Conservation (phyloP, 352 stramenopile species). For the Phytophthora foliorum region DNA sequence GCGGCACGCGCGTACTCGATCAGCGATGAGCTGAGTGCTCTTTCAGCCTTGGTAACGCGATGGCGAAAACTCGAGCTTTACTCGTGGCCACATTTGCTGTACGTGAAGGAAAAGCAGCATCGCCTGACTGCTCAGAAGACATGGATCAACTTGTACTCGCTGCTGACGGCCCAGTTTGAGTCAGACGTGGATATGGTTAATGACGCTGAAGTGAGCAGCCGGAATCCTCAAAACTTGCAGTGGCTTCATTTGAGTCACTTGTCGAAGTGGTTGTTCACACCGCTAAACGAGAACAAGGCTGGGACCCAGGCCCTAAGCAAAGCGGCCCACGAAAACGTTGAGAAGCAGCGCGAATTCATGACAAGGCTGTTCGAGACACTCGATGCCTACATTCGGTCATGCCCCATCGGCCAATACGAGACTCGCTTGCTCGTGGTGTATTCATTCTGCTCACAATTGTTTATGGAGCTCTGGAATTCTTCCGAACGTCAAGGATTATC, state of each 20-base stretch:
- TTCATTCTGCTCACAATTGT: conserved; percentile 88
- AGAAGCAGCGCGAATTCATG: conserved; percentile 75
- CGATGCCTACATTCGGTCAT: conserved; percentile 93
- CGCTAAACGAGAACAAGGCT: conserved; percentile 31
- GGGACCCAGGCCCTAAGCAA: conserved; percentile 22
- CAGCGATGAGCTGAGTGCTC: conserved; percentile 87
- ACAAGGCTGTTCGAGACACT: conserved; percentile 90
- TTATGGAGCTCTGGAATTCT: conserved; percentile 76
- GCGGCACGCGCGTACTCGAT: conserved; percentile 94
- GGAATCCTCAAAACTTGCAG: conserved; percentile 45
- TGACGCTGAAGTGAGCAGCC: conserved; percentile 4
- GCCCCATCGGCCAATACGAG: conserved; percentile 93
- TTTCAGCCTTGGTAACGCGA: conserved; percentile 95
- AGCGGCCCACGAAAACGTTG: conserved; percentile 27
- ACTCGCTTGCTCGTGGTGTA: conserved; percentile 91
- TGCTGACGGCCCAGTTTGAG: conserved; percentile 85
- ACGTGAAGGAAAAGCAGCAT: conserved; percentile 89
- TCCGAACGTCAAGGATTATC: conserved; percentile 18
- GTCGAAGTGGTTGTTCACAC: conserved; percentile 73
- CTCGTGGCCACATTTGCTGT: conserved; percentile 96
- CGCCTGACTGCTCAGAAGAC: conserved; percentile 81
- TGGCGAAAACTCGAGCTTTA: conserved; percentile 99
- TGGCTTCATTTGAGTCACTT: conserved; percentile 77
- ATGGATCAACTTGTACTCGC: conserved; percentile 91
- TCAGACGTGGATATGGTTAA: conserved; percentile 42